Evolutionary conservation across 148 eudicot species (phyloP).

Genomic region (Bassia scoparia): DNA sequence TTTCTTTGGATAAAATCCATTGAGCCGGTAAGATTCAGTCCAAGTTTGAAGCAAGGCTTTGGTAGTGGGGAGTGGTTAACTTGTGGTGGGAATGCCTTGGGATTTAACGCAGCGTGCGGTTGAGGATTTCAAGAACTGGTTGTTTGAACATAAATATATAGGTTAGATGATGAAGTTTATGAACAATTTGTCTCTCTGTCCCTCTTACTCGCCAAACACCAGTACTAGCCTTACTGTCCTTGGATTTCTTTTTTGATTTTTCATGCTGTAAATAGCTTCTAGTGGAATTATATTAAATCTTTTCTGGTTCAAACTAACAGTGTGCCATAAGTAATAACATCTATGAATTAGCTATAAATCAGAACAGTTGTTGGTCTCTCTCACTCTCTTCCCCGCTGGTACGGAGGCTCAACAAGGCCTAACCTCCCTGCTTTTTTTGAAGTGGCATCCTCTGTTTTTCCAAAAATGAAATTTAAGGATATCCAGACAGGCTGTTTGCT

Average conservation of each 20-base stretch:
- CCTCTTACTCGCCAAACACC: no score
- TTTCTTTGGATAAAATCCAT: not conserved
- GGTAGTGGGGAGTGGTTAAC: slow-evolving; percentile 55
- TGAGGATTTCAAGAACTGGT: slow-evolving; percentile 64
- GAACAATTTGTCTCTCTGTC: not conserved
- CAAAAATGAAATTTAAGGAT: not conserved
- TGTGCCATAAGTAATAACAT: no score
- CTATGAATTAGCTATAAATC: no score
- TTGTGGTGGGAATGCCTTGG: slow-evolving; percentile 92
- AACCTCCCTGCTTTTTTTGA: no score
- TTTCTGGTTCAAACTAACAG: not conserved
- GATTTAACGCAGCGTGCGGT: slow-evolving; percentile 82
- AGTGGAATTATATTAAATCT: no score
- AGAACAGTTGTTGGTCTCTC: not conserved
- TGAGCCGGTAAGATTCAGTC: slow-evolving; percentile 57
- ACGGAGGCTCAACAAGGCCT: not conserved
- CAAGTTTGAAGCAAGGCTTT: slow-evolving; percentile 41
- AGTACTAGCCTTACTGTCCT: not conserved
- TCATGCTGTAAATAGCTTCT: not conserved
- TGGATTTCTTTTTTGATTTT: not conserved
- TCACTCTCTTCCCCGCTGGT: not conserved
- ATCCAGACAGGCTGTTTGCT: not conserved
- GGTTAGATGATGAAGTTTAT: slow-evolving; percentile 38
- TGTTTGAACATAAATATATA: slow-evolving; percentile 52
- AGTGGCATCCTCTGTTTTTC: not conserved